Evolutionary conservation across 2,329 filamentous ascomycete genomes (phyloP).

Genomic region (Bipolaris victoriae): DNA sequence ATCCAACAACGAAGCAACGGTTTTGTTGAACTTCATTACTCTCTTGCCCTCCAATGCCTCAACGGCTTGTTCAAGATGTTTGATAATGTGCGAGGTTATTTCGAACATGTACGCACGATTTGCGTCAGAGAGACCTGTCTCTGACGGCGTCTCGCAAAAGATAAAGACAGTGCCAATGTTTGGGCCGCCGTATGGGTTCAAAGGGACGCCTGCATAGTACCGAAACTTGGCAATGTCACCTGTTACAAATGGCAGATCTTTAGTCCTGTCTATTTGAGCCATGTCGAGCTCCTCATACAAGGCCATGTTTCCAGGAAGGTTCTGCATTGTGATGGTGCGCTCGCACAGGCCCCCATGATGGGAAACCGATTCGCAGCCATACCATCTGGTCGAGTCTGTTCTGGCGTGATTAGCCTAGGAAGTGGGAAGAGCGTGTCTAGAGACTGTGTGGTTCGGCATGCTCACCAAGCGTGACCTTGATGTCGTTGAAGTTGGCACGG

Average conservation of each 20-base stretch:
- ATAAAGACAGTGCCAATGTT: slow-evolving; percentile 12
- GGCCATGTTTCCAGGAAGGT: slow-evolving; percentile 11
- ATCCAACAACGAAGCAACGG: slow-evolving; percentile 9
- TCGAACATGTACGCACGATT: slow-evolving; percentile 8
- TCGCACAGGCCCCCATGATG: slow-evolving; percentile 15
- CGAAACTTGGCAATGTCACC: slow-evolving; percentile 13
- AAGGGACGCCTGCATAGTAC: slow-evolving; percentile 12
- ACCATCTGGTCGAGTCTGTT: slow-evolving; percentile 14
- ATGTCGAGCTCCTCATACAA: slow-evolving; percentile 14
- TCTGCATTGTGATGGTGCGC: slow-evolving; percentile 12
- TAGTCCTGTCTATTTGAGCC: slow-evolving; percentile 10
- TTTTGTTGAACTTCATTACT: slow-evolving; percentile 9
- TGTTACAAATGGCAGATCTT: slow-evolving; percentile 10
- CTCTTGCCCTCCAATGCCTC: slow-evolving; percentile 12
- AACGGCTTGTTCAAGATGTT: slow-evolving; percentile 12
- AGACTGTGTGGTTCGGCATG: neutral
- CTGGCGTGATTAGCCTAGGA: neutral
- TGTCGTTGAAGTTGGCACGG: slow-evolving; percentile 5
- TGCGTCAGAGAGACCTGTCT: slow-evolving; percentile 1
- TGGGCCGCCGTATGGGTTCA: slow-evolving; percentile 13
- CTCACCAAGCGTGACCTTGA: slow-evolving; percentile 13
- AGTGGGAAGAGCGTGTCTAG: neutral
- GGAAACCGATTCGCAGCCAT: slow-evolving; percentile 15
- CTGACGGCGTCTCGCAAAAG: slow-evolving; percentile 9
- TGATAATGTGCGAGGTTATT: slow-evolving; percentile 9